Evolutionary conservation across 192 early-diverging fungal genomes (phyloP), one percentile per base, ranked within the genome.

Genomic region (Entomortierella chlamydospora): DNA sequence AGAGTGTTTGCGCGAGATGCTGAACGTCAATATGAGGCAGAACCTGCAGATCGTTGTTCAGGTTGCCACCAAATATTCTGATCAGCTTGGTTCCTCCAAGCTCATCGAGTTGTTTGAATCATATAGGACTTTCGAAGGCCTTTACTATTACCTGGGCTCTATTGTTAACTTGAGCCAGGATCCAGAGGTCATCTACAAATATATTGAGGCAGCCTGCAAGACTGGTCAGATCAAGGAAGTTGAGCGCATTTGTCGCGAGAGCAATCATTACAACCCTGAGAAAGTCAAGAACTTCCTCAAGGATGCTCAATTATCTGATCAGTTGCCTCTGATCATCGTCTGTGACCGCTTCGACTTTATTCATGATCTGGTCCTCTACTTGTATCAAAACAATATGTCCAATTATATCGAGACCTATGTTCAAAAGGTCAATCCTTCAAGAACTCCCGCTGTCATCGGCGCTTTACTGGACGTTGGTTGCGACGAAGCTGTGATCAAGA

Each of bases 371-470:
- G 95, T 99, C 11, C 88, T 99, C 34, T 97, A 95, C 57, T 84
- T 99, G 76, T 98, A 98, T 86, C 95, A 97, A 63, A 96, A 96
- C 85, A 92, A 92, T 62, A 79, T 95, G 71, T 92, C 87, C 83
- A 96, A 97, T 86, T 98, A 95, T 85, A 98, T 99, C 77, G 98
- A 98, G 84, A 92, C 97, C n/a, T 99, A 99, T 73, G 98, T 99
- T 23, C 98, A 99, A 73, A 97, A 96, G 78, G 97, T 99, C 61
- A 99, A 99, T 82, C 88, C 98, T 7, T 73, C 89, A 29, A 95
- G 98, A 60, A 94, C 97, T 42, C 97, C 98, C 33, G 90, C 93
- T 57, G 98, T 99, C 34, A 88, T 99, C 64, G 98, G 97, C 23
- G 98, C 94, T 18, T 86, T 99, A 50, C 82, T 99, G 50, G 98